Evolutionary conservation across 2,329 filamentous ascomycete species (phyloP).

Genomic region (Colletotrichum caudatum): DNA sequence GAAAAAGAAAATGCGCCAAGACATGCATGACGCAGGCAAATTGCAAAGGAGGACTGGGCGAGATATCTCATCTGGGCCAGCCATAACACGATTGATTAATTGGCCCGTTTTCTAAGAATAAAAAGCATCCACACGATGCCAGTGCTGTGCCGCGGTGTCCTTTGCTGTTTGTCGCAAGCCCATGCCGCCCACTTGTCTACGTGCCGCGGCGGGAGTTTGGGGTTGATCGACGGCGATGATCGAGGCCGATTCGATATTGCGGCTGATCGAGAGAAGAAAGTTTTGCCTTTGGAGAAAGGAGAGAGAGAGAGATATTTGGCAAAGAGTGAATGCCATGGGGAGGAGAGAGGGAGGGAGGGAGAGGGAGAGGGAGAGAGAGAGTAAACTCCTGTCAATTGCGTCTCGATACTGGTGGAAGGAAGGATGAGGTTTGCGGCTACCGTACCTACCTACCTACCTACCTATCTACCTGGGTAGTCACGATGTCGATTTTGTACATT

Average conservation of each 20-base stretch:
- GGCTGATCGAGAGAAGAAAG: background rate
- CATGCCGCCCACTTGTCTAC: background rate
- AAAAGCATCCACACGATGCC: background rate
- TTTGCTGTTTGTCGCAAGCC: conserved; percentile 1
- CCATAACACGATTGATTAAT: conserved; percentile 39
- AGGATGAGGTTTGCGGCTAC: background rate
- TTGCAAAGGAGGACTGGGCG: conserved; percentile 26
- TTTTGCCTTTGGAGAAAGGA: no score
- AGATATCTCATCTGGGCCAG: conserved; percentile 17
- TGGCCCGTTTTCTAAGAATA: conserved; percentile 30
- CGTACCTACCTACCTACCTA: no score
- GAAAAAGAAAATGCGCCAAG: background rate
- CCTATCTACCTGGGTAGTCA: background rate
- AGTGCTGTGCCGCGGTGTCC: background rate
- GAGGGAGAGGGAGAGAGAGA: background rate
- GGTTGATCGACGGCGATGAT: background rate
- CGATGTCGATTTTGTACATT: conserved; percentile 9
- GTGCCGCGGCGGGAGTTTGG: background rate
- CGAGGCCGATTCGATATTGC: background rate
- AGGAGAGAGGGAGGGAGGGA: background rate
- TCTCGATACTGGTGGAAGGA: background rate
- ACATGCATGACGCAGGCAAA: conserved; percentile 33
- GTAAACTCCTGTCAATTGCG: background rate
- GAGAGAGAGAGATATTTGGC: background rate
- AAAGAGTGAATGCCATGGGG: background rate